Conservation (phyloP, 2,329 filamentous ascomycete species). For the Chaetomium sp. region DNA sequence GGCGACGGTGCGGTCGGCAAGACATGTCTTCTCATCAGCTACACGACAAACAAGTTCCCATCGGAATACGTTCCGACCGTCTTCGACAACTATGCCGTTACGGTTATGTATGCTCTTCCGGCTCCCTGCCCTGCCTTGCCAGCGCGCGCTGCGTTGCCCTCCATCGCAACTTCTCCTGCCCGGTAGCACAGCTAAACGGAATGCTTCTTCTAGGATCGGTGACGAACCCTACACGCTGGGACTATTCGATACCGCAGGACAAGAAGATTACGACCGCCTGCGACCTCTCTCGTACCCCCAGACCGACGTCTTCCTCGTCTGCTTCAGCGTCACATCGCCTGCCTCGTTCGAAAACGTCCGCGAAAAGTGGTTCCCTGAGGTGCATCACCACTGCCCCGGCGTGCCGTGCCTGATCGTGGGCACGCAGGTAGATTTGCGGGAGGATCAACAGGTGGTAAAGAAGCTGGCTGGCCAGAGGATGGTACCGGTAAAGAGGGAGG, state of each 20-base stretch:
- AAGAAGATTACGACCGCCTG: constrained; percentile 98
- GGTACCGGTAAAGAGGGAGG: constrained; percentile 83
- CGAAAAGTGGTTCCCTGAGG: constrained; percentile 98
- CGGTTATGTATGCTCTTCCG: constrained; percentile 77
- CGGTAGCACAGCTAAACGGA: constrained; percentile 11
- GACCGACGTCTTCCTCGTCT: constrained; percentile 97
- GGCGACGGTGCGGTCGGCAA: constrained; percentile 99
- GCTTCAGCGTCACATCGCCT: constrained; percentile 95
- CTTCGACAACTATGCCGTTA: constrained; percentile 99
- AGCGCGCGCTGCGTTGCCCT: no score
- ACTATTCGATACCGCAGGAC: constrained; percentile 95
- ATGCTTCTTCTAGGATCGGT: constrained; percentile 66
- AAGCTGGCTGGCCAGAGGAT: constrained; percentile 96
- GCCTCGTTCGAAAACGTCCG: constrained; percentile 98
- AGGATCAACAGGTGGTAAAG: constrained; percentile 78
- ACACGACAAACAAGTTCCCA: constrained; percentile 99
- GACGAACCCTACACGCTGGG: constrained; percentile 97
- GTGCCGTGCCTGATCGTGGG: constrained; percentile 97
- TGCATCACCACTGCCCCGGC: constrained; percentile 96
- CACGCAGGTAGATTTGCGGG: constrained; percentile 92
- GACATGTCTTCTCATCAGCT: constrained; percentile 97
- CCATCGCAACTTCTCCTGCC: no score
- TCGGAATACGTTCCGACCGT: constrained; percentile 99
- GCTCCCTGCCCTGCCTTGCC: no score
- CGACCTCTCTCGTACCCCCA: constrained; percentile 96